Base-by-base conservation (phyloP, 306 rosid genomes). In the Cicer chorassanicum region DNA sequence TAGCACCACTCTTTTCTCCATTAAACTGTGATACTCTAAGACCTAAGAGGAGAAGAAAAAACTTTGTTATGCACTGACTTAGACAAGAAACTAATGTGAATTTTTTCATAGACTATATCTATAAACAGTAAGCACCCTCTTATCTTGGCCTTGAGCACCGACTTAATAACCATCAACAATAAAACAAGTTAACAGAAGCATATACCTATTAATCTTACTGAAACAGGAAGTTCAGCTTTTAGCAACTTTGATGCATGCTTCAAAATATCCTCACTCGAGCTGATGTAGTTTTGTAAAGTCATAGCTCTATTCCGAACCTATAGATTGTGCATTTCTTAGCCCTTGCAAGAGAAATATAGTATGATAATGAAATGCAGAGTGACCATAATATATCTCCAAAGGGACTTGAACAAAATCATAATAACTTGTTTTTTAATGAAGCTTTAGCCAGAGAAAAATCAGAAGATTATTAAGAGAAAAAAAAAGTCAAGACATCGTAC, bases 151-250 rank as follows among this genome's bases (percentile, higher is more conserved):
- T 24, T 49, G 19, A 71, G 15, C 53, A 15, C 57, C 82, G 61
- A 34, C 45, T 53, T 19, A 57, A 48, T 62, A 60, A 63, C 24
- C 76, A 53, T n/a, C 46, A 13, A 76, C 45, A 75, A 51, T 21
- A 67, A 55, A 42, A 14, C 40, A 79, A 54, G 8, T 59, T 14
- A 72, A 60, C 49, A 24, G 48, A 54, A 82, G 15, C 21, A 68
- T 84, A 68, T 62, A 93, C 98, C 98, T 71, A 94, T 87, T 74
- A 94, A 81, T 82, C 98, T 84, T 64, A 94, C 59, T 63, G 98
- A 94, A 78, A 91, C 75, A n/a, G 98, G 98, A 83, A 94, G 89
- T 72, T 91, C 98, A 72, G 93, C 96, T 87, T 86, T 88, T 60
- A 94, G 89, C 82, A 94, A 83, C 86, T 88, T 91, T 55, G 86